Conservation (phyloP, 2,329 filamentous ascomycete species). For the Venturia nashicola region DNA sequence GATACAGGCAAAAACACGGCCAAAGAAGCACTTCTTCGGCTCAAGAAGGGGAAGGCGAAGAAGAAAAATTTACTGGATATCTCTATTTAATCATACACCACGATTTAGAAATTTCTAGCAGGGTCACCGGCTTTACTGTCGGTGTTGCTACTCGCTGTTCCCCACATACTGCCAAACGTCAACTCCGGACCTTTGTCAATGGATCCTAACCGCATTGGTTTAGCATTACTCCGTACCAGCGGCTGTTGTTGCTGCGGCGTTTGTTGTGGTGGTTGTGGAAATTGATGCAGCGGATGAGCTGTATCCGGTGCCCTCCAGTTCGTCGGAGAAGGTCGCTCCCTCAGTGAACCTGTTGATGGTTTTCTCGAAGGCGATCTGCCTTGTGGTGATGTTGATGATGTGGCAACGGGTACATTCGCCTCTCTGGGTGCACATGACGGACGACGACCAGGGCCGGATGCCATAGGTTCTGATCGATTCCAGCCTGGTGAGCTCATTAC, state of each 20-base stretch:
- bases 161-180: background rate
- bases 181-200: background rate
- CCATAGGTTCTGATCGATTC: background rate
- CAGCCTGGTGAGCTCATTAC: background rate
- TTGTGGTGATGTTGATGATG: background rate
- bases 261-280: background rate
- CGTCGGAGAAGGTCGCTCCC: constrained; percentile 5
- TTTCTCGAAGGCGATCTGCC: background rate
- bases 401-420: background rate
- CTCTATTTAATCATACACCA: background rate
- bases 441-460: background rate
- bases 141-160: background rate
- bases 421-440: background rate
- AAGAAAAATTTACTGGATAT: background rate
- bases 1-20: background rate
- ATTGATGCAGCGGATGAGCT: constrained; percentile 3
- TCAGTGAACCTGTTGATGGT: background rate
- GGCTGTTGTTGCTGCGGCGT: background rate
- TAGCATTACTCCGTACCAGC: background rate
- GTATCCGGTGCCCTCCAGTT: background rate
- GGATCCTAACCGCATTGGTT: background rate
- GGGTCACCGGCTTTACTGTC: background rate
- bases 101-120: background rate
- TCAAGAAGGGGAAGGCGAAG: background rate
- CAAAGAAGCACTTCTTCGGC: background rate